phyloP scores from a whole-genome alignment of 805 yeast genomes.

The Spathaspora sp. region DNA sequence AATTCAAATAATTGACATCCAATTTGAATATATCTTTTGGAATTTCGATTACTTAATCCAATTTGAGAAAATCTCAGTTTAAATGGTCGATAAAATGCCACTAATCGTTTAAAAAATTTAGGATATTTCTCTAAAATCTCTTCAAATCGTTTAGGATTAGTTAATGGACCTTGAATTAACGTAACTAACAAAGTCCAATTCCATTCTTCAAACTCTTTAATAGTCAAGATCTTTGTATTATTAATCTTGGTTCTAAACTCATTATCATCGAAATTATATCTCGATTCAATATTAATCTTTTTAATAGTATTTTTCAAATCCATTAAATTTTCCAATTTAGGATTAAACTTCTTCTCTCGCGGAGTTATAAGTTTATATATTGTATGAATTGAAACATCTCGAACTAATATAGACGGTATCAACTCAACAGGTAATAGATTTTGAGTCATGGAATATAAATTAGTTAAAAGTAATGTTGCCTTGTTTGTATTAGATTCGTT shows the following conservation, averaged over 20 bases:
- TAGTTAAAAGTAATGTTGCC: constrained; percentile 62
- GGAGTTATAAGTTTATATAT: constrained; percentile 46
- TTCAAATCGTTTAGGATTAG: constrained; percentile 67
- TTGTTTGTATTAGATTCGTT: constrained; percentile 50
- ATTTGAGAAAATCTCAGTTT: constrained; percentile 65
- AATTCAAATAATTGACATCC: constrained; percentile 75
- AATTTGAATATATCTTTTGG: constrained; percentile 58
- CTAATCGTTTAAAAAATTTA: constrained; percentile 76
- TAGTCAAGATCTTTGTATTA: constrained; percentile 67
- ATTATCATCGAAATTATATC: constrained; percentile 49
- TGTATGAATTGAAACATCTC: constrained; percentile 27
- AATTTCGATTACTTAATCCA: constrained; percentile 39
- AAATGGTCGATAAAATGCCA: constrained; percentile 89
- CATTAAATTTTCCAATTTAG: constrained; percentile 1
- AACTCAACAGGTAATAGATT: constrained; percentile 51
- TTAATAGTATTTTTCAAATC: constrained; percentile 20
- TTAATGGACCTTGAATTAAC: constrained; percentile 80
- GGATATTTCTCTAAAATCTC: constrained; percentile 72
- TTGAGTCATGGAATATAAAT: constrained; percentile 52
- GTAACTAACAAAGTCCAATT: constrained; percentile 74
- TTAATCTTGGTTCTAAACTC: constrained; percentile 63
- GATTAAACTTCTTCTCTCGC: constrained; percentile 16
- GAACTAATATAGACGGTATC: constrained; percentile 13
- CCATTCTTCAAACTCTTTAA: constrained; percentile 83
- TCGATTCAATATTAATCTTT: constrained; percentile 18